Evolutionary conservation across 345 rosid species (phyloP).

Genomic region (Citrus glauca): DNA sequence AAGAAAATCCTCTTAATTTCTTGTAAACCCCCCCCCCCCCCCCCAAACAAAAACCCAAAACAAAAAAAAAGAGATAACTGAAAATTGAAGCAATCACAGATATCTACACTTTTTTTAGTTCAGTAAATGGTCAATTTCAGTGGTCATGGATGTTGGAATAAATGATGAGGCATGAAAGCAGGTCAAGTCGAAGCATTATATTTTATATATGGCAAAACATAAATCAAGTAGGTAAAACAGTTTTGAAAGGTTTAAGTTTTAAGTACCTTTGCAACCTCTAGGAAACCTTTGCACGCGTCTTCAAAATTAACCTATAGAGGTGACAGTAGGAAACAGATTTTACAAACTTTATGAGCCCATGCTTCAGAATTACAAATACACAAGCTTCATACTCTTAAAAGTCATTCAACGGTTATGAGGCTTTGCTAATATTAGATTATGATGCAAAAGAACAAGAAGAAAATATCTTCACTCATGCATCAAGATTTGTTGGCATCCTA

Average conservation of each 20-base stretch:
- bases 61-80: neutral
- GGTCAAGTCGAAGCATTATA: neutral
- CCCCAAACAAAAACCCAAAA: fast-evolving
- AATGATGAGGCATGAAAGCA: neutral
- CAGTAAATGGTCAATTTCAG: neutral
- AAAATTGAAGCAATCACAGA: neutral
- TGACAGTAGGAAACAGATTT: slow-evolving; percentile 7
- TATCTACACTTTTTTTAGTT: neutral
- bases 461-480: neutral
- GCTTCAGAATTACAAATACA: neutral
- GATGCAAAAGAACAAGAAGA: neutral
- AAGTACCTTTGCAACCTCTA: slow-evolving; percentile 92
- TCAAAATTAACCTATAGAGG: slow-evolving; percentile 82
- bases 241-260: neutral
- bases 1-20: no score
- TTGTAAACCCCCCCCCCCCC: no score
- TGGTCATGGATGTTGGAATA: neutral
- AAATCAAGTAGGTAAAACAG: neutral
- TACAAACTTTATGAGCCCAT: neutral
- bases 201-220: neutral
- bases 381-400: neutral
- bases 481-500: neutral
- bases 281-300: slow-evolving; percentile 98
- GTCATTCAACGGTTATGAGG: neutral
- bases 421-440: neutral